Conservation (phyloP, 305 asterid genomes). For the Fraxinus xanthoxyloides region DNA sequence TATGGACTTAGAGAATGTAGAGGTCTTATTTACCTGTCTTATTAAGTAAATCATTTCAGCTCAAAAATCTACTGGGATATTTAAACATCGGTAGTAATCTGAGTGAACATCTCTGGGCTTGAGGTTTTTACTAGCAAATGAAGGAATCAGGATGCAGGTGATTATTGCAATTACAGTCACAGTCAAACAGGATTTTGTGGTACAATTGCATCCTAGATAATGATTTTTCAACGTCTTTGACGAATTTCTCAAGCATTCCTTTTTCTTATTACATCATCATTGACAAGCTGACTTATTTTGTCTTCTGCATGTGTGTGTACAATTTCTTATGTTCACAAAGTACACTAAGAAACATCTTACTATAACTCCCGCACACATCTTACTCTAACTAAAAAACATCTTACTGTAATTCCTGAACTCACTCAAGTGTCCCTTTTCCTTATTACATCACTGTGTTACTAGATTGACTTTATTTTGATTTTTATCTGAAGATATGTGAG, state of each 20-base stretch:
- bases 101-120: background rate
- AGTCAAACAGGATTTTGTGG: background rate
- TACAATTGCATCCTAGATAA: background rate
- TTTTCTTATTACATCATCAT: background rate
- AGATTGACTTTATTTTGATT: background rate
- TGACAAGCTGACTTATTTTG: background rate
- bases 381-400: background rate
- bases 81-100: background rate
- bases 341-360: background rate
- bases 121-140: background rate
- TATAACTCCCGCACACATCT: background rate
- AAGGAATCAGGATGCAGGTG: background rate
- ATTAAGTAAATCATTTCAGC: background rate
- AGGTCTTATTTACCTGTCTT: background rate
- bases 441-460: background rate
- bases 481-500: background rate
- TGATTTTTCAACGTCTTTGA: background rate
- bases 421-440: background rate
- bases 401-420: background rate
- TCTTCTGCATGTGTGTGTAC: background rate
- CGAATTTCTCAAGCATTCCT: background rate
- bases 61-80: background rate
- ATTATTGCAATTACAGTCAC: background rate
- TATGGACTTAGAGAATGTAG: constrained; percentile 14
- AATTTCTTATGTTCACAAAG: background rate